Evolutionary conservation across 1,284 basidiomycete species (phyloP).

Genomic region (Irpex sp.): DNA sequence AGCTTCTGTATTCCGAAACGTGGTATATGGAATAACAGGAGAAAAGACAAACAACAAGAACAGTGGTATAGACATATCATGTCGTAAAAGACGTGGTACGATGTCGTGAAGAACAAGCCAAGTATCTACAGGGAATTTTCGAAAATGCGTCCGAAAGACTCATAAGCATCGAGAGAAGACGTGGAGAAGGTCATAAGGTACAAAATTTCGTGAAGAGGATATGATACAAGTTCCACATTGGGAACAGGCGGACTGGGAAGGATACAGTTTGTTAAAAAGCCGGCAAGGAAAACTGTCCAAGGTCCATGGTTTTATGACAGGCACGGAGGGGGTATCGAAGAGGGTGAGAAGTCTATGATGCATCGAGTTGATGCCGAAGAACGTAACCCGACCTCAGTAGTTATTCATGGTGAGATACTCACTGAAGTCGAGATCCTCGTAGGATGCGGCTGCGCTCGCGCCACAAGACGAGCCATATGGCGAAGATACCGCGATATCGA

Average conservation of each 20-base stretch:
- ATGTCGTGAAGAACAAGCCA: constrained; percentile 3
- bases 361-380: not conserved
- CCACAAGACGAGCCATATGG: not conserved
- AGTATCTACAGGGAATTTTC: not conserved
- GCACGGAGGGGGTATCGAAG: not conserved
- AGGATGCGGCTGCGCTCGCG: constrained; percentile 1
- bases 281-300: not conserved
- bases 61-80: constrained; percentile 4
- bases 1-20: not conserved
- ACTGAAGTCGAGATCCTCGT: constrained; percentile 9
- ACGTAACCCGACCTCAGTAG: not conserved
- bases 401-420: constrained; percentile 6
- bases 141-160: not conserved
- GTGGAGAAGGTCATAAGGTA: constrained; percentile 6
- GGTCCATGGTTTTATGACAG: not conserved
- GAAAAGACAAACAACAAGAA: not conserved
- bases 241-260: not conserved
- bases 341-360: not conserved
- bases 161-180: not conserved
- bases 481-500: constrained; percentile 6
- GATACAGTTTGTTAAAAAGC: not conserved
- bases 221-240: constrained; percentile 3
- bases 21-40: not conserved
- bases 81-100: constrained; percentile 9
- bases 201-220: constrained; percentile 1